Evolutionary conservation across 148 eudicot genomes (phyloP).

Genomic region (Rhododendron simsii): DNA sequence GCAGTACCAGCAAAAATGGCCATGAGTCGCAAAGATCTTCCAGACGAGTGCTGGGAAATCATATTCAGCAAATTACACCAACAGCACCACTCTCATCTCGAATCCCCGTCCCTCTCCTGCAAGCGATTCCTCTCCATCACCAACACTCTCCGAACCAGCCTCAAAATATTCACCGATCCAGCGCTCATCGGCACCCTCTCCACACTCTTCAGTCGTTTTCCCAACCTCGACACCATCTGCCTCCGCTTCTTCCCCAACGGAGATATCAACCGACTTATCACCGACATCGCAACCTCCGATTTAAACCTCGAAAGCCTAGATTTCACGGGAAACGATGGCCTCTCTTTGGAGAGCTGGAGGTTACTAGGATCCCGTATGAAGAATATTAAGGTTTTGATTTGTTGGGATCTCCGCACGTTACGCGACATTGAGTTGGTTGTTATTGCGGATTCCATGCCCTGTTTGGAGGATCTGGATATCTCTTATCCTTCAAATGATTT

Average conservation of each 20-base stretch:
- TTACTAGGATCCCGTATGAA: conserved; percentile 15
- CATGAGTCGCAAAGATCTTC: conserved; percentile 21
- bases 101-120: conserved; percentile 44
- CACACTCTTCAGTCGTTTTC: conserved; percentile 38
- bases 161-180: conserved; percentile 25
- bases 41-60: conserved; percentile 71
- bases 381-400: conserved; percentile 35
- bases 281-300: conserved; percentile 19
- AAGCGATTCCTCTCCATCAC: conserved; percentile 56
- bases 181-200: conserved; percentile 30
- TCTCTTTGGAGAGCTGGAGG: conserved; percentile 28
- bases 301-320: conserved; percentile 33
- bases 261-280: conserved; percentile 20
- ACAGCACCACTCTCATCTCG: conserved; percentile 33
- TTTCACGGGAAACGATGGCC: conserved; percentile 27
- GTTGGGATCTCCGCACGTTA: conserved; percentile 10
- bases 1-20: background rate
- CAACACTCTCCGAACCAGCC: conserved; percentile 38
- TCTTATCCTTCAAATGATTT: conserved; percentile 13
- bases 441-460: conserved; percentile 25
- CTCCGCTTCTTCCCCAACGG: conserved; percentile 18
- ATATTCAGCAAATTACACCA: conserved; percentile 32
- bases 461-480: conserved; percentile 49
- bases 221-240: conserved; percentile 36
- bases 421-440: conserved; percentile 35